phyloP scores from a whole-genome alignment of 768 basidiomycete genomes.

The Pleurotus salmoneostramineus region DNA sequence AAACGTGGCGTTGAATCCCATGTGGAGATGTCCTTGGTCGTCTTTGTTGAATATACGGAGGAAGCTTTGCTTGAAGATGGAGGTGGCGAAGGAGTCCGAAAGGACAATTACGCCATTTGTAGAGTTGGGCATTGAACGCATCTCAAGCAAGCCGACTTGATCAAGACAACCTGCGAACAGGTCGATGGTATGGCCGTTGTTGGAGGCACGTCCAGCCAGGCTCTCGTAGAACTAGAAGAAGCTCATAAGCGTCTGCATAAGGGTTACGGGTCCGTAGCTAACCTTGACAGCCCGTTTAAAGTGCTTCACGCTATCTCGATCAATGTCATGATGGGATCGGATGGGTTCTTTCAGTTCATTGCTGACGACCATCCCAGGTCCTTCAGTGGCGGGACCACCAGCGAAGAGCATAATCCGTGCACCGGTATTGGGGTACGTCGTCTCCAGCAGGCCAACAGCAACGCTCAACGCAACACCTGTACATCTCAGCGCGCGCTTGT shows the following conservation, averaged over 20 bases:
- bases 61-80: constrained; percentile 99
- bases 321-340: constrained; percentile 98
- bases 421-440: constrained; percentile 93
- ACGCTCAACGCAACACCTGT: constrained; percentile 94
- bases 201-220: constrained; percentile 87
- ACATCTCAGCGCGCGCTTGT: constrained; percentile 89
- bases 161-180: constrained; percentile 96
- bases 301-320: constrained; percentile 93
- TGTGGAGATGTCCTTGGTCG: constrained; percentile 84
- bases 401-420: constrained; percentile 95
- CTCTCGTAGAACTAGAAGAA: constrained; percentile 86
- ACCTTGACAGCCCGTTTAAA: constrained; percentile 97
- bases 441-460: constrained; percentile 90
- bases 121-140: constrained; percentile 93
- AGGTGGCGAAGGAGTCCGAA: constrained; percentile 95
- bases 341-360: constrained; percentile 97
- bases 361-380: constrained; percentile 94
- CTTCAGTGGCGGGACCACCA: constrained; percentile 94
- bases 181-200: constrained; percentile 93
- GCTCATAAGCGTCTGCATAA: constrained; percentile 6
- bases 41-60: constrained; percentile 90
- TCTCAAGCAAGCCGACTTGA: constrained; percentile 95
- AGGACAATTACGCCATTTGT: constrained; percentile 97
- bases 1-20: constrained; percentile 99
- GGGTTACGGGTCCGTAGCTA: constrained; percentile 13